These are phyloP conservation scores for Malbranchea zuffiana DNA, from an alignment of 2,329 filamentous ascomycete species.

Conservation along the genomic window DNA sequence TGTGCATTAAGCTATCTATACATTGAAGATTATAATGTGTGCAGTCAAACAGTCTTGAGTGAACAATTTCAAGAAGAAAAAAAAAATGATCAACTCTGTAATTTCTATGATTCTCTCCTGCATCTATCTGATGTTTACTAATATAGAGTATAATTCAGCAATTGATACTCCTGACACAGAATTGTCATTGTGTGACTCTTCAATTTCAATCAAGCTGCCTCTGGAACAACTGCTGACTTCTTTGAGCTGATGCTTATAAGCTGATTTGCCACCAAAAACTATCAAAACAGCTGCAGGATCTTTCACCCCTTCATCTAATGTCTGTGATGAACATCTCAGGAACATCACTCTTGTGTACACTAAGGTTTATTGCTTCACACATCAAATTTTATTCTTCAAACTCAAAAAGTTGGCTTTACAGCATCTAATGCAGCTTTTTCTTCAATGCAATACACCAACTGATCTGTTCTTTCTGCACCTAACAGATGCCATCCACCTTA, in stretches of 20 bases:
- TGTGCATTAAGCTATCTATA: conserved; percentile 1
- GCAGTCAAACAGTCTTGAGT: too few species aligned
- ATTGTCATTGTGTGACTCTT: not conserved
- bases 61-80: too few species aligned
- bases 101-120: not conserved
- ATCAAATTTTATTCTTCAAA: not conserved
- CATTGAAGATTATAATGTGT: not conserved
- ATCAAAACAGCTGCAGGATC: conserved; percentile 1
- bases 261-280: too few species aligned
- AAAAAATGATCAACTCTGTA: too few species aligned
- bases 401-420: not conserved
- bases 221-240: not conserved
- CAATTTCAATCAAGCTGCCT: not conserved
- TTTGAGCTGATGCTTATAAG: not conserved
- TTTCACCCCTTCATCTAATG: not conserved
- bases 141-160: too few species aligned
- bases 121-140: too few species aligned
- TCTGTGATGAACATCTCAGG: not conserved
- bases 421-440: not conserved
- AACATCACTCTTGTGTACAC: not conserved
- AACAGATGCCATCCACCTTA: not conserved
- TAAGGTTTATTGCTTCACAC: not conserved
- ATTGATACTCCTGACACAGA: too few species aligned
- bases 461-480: not conserved
- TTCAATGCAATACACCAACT: not conserved